Percentiles rank a stretch among this genome's conserved stretches.
These are phyloP conservation scores for Neurospora intermedia DNA, from an alignment of 495 filamentous ascomycete species.

Conservation along the genomic window DNA sequence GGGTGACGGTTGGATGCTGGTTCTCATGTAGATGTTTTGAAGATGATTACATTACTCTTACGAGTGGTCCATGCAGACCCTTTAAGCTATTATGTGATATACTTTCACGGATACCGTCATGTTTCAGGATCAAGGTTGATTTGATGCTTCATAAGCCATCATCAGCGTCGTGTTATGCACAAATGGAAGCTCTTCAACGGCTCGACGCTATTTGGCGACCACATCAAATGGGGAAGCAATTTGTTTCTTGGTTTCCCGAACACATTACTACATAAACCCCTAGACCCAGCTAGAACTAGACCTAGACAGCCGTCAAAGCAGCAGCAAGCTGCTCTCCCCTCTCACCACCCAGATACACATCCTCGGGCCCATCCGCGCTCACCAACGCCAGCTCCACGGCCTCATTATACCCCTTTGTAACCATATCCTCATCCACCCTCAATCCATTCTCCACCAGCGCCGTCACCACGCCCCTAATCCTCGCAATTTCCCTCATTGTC, in stretches of 20 bases:
- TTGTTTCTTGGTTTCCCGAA: not conserved
- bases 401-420: conserved; percentile 70
- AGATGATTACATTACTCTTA: not conserved
- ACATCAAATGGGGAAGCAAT: not conserved
- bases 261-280: not conserved
- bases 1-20: not conserved
- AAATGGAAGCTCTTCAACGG: not conserved
- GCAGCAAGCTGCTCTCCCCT: conserved; percentile 55
- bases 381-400: conserved; percentile 61
- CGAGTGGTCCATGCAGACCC: not conserved
- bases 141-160: not conserved
- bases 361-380: conserved; percentile 35
- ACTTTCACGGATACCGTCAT: not conserved
- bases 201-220: not conserved
- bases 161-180: not conserved
- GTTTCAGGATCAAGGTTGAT: not conserved
- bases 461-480: conserved; percentile 66
- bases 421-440: conserved; percentile 85
- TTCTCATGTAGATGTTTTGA: not conserved
- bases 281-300: not conserved
- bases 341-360: conserved; percentile 61
- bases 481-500: conserved; percentile 79
- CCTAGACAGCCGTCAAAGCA: conserved; percentile 34
- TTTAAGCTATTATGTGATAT: not conserved
- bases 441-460: conserved; percentile 71